These are phyloP conservation scores for Ophiostoma montium DNA, from an alignment of 2,329 filamentous ascomycete genomes.

Conservation along the genomic window DNA sequence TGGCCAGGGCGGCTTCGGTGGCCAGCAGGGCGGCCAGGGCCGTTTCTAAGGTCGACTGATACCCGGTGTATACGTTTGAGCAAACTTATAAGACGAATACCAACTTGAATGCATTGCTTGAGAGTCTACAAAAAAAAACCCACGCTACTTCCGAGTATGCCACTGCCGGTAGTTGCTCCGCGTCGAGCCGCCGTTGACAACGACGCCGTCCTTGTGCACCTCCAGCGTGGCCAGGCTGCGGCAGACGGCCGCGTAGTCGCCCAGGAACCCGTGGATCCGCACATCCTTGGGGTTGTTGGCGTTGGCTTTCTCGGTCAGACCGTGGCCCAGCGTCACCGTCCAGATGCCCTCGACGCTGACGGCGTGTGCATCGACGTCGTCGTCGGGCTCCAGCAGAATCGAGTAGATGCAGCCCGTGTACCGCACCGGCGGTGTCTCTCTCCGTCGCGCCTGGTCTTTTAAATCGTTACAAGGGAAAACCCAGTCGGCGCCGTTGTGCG, in stretches of 20 bases:
- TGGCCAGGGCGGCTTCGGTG: neutral
- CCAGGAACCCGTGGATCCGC: constrained; percentile 11
- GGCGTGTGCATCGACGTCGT: constrained; percentile 32
- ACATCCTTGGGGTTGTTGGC: constrained; percentile 4
- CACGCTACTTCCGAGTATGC: constrained; percentile 6
- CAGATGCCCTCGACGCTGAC: constrained; percentile 32
- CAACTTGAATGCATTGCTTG: too few species aligned
- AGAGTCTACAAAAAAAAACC: neutral
- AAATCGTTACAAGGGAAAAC: constrained; percentile 19
- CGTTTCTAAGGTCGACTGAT: neutral
- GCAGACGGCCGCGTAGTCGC: constrained; percentile 19
- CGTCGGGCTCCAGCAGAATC: constrained; percentile 35
- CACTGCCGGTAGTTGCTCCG: constrained; percentile 8
- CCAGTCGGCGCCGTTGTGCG: constrained; percentile 13
- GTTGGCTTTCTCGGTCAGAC: constrained; percentile 22
- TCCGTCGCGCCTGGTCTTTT: neutral
- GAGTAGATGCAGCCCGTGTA: constrained; percentile 44
- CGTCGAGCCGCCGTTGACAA: constrained; percentile 25
- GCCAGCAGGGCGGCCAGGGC: neutral
- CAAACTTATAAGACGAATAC: too few species aligned
- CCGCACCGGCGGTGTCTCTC: constrained; percentile 17
- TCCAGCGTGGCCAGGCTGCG: constrained; percentile 24
- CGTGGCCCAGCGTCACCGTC: constrained; percentile 47
- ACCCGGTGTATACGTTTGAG: too few species aligned
- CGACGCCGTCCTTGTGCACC: constrained; percentile 25